phyloP scores from a whole-genome alignment of 208 protist genomes.

The Trypanosoma scelopori region DNA sequence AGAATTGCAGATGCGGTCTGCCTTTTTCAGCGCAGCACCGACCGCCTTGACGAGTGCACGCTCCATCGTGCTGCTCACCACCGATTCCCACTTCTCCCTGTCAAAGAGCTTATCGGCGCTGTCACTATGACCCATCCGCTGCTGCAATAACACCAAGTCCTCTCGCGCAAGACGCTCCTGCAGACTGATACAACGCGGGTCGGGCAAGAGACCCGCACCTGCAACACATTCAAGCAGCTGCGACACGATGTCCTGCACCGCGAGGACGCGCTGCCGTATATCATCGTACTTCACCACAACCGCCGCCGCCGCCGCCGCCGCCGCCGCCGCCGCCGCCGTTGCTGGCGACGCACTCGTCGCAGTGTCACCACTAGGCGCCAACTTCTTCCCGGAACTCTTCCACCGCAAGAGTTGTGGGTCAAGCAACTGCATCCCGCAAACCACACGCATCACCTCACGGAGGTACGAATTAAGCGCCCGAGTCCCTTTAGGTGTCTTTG shows the following conservation, averaged over 20 bases:
- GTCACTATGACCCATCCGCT: neutral
- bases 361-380: neutral
- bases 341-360: neutral
- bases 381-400: neutral
- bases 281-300: neutral
- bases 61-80: conserved; percentile 19
- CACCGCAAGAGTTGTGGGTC: conserved; percentile 8
- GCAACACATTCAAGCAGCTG: conserved; percentile 11
- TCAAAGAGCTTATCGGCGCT: conserved; percentile 9
- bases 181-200: conserved; percentile 1
- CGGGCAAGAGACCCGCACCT: conserved; percentile 8
- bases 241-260: conserved; percentile 9
- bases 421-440: conserved; percentile 29
- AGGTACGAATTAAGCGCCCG: conserved; percentile 8
- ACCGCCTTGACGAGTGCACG: conserved; percentile 16
- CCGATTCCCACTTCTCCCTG: conserved; percentile 2
- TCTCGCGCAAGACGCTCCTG: conserved; percentile 17
- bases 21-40: conserved; percentile 6
- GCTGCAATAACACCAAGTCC: neutral
- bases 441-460: conserved; percentile 24
- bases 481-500: neutral
- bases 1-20: conserved; percentile 12
- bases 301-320: neutral
- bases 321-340: neutral
- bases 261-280: neutral